phyloP scores from a whole-genome alignment of 164 flowering plant species.

The Magnolia kwangsiensis region DNA sequence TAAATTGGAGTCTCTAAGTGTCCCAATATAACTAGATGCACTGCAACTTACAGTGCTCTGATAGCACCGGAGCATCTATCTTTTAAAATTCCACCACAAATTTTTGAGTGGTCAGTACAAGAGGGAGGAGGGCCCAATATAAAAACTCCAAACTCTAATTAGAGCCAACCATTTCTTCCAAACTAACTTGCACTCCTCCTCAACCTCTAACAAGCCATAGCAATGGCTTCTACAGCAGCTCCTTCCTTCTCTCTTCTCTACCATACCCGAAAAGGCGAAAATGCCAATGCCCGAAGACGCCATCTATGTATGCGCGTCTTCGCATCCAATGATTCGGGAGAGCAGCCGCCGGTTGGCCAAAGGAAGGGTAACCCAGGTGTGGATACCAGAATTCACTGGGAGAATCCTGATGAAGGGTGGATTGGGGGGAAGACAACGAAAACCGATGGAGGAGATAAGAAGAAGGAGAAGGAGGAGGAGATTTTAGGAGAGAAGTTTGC shows the following conservation, averaged over 20 bases:
- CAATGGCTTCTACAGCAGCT: slow-evolving; percentile 22
- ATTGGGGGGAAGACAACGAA: slow-evolving; percentile 34
- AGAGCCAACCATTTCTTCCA: slow-evolving; percentile 4
- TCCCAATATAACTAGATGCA: too few relatives aligned
- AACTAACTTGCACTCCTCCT: not conserved
- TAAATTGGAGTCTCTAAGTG: too few relatives aligned
- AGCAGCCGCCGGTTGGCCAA: slow-evolving; percentile 3
- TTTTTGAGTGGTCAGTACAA: too few relatives aligned
- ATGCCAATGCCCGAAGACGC: not conserved
- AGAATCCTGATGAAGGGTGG: slow-evolving; percentile 85
- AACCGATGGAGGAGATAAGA: slow-evolving; percentile 16
- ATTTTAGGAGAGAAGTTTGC: slow-evolving; percentile 54
- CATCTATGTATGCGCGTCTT: not conserved
- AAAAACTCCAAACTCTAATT: not conserved
- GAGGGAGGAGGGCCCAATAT: too few relatives aligned
- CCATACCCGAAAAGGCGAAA: slow-evolving; percentile 1
- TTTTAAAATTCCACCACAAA: too few relatives aligned
- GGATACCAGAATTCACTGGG: slow-evolving; percentile 92
- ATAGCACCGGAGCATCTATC: too few relatives aligned
- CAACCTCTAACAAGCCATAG: not conserved
- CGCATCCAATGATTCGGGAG: slow-evolving; percentile 1
- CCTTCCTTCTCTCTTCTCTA: slow-evolving; percentile 11
- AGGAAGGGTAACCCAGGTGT: slow-evolving; percentile 54
- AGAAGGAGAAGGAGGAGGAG: slow-evolving; percentile 22
- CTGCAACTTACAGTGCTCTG: too few relatives aligned